Conservation (phyloP, 192 early-diverging fungal species). For the Gonapodya sp. region DNA sequence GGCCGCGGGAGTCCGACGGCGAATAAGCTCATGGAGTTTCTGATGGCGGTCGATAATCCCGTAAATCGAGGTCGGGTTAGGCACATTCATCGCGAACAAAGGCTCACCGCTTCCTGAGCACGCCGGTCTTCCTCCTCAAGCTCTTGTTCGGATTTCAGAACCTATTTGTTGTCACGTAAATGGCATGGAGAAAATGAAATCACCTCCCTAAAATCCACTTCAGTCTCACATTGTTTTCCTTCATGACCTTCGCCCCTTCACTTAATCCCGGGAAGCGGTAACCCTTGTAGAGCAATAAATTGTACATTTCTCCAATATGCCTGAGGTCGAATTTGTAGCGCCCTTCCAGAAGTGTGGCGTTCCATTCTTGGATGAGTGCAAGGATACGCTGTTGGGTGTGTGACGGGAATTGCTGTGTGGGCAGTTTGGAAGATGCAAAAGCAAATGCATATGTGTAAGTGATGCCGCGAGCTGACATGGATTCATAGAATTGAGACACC, state of each 20-base stretch:
- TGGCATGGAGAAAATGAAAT: neutral
- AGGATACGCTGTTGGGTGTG: conserved; percentile 41
- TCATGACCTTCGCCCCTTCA: conserved; percentile 47
- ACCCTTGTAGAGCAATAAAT: conserved; percentile 75
- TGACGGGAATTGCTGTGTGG: neutral
- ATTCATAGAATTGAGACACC: conserved; percentile 63
- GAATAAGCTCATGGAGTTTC: conserved; percentile 94
- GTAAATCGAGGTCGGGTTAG: neutral
- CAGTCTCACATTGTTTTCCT: conserved; percentile 13
- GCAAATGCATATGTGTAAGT: no score
- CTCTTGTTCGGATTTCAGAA: conserved; percentile 85
- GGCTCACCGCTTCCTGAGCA: conserved; percentile 52
- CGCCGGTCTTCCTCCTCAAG: conserved; percentile 85
- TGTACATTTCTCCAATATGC: conserved; percentile 94
- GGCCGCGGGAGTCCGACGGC: conserved; percentile 83
- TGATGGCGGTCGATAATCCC: no score
- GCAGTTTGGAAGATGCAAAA: no score
- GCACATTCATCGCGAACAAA: neutral
- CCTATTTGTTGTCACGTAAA: conserved; percentile 22
- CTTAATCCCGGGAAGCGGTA: conserved; percentile 17
- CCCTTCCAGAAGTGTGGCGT: conserved; percentile 71
- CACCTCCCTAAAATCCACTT: neutral
- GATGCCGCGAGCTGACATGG: no score
- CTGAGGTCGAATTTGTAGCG: conserved; percentile 88
- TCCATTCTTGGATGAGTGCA: conserved; percentile 92